Evolutionary conservation across 768 basidiomycete species (phyloP).

Genomic region (Termitomyces sp.): DNA sequence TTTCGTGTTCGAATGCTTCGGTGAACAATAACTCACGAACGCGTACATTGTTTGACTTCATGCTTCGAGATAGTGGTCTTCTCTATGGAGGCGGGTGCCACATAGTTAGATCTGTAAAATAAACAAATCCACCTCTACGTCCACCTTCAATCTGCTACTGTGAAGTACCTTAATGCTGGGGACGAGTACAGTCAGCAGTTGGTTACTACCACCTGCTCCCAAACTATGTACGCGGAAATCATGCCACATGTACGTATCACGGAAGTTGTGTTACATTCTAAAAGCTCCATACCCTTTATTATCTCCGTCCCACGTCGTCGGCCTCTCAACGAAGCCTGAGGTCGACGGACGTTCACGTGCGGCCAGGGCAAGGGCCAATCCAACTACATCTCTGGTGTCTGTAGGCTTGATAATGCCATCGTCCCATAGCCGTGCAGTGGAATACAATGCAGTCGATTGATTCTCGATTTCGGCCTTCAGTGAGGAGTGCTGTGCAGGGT

Average conservation of each 20-base stretch:
- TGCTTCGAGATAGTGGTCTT: too few species aligned
- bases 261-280: slow-evolving; percentile 57
- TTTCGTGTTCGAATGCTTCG: too few species aligned
- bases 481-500: slow-evolving; percentile 70
- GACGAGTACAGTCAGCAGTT: neutral
- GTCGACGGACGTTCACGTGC: slow-evolving; percentile 33
- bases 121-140: too few species aligned
- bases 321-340: slow-evolving; percentile 8
- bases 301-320: slow-evolving; percentile 68
- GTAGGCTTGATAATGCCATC: slow-evolving; percentile 87
- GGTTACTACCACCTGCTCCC: neutral
- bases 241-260: neutral
- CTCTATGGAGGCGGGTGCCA: too few species aligned
- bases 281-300: slow-evolving; percentile 82
- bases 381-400: slow-evolving; percentile 85
- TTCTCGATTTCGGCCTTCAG: slow-evolving; percentile 81
- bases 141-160: too few species aligned
- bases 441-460: slow-evolving; percentile 84
- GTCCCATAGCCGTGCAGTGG: slow-evolving; percentile 92
- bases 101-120: too few species aligned
- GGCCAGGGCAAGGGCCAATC: slow-evolving; percentile 82
- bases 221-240: neutral
- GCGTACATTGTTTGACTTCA: too few species aligned
- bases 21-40: too few species aligned
- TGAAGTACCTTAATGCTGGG: too few species aligned